Percentiles rank a stretch among this genome's conserved stretches.
phyloP scores from a whole-genome alignment of 345 rosid species.

The Sisymbrium altissimum region DNA sequence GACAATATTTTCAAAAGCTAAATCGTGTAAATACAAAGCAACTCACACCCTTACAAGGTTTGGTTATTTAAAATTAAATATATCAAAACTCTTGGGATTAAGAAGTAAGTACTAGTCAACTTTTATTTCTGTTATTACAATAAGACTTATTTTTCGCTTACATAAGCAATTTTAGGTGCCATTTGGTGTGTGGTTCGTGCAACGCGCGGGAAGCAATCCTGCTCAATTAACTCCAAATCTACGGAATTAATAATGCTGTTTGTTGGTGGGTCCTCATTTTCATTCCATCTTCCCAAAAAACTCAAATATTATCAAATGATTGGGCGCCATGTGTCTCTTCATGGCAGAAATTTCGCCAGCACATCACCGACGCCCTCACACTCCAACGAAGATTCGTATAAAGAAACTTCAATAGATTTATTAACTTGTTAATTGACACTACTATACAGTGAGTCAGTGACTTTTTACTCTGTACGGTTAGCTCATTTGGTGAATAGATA shows the following conservation, averaged over 20 bases:
- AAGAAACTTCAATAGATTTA: not conserved
- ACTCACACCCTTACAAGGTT: not conserved
- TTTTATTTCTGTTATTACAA: not conserved
- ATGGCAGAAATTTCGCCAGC: not conserved
- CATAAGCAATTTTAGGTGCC: not conserved
- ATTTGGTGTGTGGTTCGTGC: conserved; percentile 29
- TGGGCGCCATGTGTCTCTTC: conserved; percentile 12
- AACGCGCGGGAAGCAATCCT: conserved; percentile 4
- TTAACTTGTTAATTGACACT: not conserved
- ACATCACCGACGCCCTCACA: conserved; percentile 31
- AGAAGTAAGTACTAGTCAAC: not conserved
- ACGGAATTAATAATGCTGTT: conserved; percentile 23
- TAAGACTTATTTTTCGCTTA: not conserved
- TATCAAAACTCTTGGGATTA: not conserved
- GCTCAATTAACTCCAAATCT: conserved; percentile 16
- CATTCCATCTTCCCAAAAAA: conserved; percentile 8
- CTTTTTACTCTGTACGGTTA: not conserved
- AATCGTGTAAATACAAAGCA: not conserved
- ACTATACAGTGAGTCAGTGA: not conserved
- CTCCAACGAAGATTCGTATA: conserved; percentile 3
- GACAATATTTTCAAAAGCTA: not conserved
- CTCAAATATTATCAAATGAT: conserved; percentile 14
- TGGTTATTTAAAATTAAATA: no score
- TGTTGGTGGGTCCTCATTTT: not conserved
- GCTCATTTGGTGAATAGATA: not conserved